Percentiles rank a stretch among this genome's conserved stretches.
Evolutionary conservation across 78 protist genomes (phyloP).

Genomic region (Cavenderia fasciculata): DNA sequence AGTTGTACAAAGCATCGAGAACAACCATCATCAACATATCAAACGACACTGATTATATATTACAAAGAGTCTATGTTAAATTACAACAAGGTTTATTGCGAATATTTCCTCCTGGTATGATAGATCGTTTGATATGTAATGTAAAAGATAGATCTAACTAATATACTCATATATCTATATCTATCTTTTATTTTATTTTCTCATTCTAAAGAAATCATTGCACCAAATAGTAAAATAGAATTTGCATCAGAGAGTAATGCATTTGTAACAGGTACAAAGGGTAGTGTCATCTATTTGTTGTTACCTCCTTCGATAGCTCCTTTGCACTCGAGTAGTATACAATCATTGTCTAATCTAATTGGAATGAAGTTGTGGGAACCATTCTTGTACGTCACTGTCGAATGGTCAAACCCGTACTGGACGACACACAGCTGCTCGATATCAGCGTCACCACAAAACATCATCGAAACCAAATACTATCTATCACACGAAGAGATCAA

Average conservation of each 20-base stretch:
- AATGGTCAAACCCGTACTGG: conserved; percentile 67
- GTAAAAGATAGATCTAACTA: background rate
- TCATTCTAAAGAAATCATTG: conserved; percentile 13
- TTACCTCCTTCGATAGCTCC: conserved; percentile 29
- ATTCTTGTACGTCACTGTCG: conserved; percentile 36
- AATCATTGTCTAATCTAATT: conserved; percentile 21
- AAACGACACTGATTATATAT: conserved; percentile 60
- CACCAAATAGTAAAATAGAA: conserved; percentile 52
- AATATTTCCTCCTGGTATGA: conserved; percentile 70
- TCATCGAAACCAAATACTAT: background rate
- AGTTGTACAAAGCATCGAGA: conserved; percentile 55
- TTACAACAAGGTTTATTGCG: conserved; percentile 68
- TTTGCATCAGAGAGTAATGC: conserved; percentile 75
- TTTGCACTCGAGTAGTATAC: conserved; percentile 18
- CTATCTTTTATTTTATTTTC: background rate
- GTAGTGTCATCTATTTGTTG: conserved; percentile 34
- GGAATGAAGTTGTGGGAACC: conserved; percentile 40
- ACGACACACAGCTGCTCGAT: conserved; percentile 19
- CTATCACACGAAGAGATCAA: conserved; percentile 15
- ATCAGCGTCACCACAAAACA: background rate
- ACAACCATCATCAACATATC: conserved; percentile 28
- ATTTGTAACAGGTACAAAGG: conserved; percentile 57
- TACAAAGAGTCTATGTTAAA: conserved; percentile 69
- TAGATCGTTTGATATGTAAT: background rate
- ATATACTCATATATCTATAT: background rate